Base-by-base conservation (phyloP, 192 early-diverging fungal genomes). In the Dimargaris xerosporica region DNA sequence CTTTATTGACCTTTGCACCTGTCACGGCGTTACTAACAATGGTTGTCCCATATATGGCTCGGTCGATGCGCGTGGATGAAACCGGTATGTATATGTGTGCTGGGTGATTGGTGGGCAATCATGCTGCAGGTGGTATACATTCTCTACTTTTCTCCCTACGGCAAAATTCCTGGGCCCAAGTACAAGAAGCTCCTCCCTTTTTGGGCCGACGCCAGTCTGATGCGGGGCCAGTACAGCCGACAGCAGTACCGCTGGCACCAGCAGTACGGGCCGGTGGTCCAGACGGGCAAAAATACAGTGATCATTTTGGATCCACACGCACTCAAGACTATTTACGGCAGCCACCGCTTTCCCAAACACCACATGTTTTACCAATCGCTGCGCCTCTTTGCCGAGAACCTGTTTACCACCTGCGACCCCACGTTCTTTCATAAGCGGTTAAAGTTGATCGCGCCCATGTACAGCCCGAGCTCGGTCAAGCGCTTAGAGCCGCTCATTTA, bases 371-470 rank as follows among this genome's bases (percentile, higher is more conserved):
- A 50, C 47, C 19, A 50, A 10, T 21, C 47, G 17, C 23, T 50
- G 19, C 47, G 47, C 17, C 17, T 50, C 23, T 19, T 25, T 19
- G 47, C 17, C 5, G 19, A 50, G 19, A 19, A 50, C 47, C 47
- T 50, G 19, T 50, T 50, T 10, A 50, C 19, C 47, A 50, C 47
- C 47, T 21, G 47, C 47, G 47, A 50, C 23, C 47, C 47, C 47
- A 50, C 17, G 23, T 25, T 50, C 19, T 50, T 5, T 10, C 19
- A 19, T 5, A 25, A 50, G 10, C 47, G 47, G 10, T 25, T 21
- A 21, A 50, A 50, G 23, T 5, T 50, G 19, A 25, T 50, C 5
- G 47, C 47, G 17, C 23, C 47, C 17, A 50, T 50, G 17, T 50
- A 50, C 47, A 25, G 47, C 17, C 47, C 47, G 23, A 25, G 19